Base-by-base conservation (phyloP, 2,329 filamentous ascomycete genomes). In the Calonectria fujianensis region DNA sequence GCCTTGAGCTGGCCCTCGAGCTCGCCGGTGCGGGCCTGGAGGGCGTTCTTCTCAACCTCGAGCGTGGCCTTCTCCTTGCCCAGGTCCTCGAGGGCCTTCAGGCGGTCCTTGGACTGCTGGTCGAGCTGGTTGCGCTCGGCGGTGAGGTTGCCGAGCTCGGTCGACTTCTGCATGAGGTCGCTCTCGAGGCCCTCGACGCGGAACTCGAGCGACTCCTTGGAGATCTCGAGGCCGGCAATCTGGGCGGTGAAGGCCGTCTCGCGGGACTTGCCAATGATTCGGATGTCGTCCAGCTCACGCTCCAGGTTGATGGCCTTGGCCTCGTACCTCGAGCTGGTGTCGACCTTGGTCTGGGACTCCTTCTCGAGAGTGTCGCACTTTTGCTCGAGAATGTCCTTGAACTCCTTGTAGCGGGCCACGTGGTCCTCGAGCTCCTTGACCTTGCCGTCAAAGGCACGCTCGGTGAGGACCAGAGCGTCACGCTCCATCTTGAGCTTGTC, bases 361-460 rank as follows among this genome's bases (percentile, higher is more conserved):
- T 80, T 80, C 72, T 81, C 77, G 59, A 83, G 76, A 11, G 74
- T 57, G n/a, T 81, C 80, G 27, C 82, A 82, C 68, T 82, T 78
- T 10, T 59, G 72, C 73, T 82, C 78, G 3, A 83, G 76, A 32
- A 77, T 73, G 51, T 77, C 78, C 72, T 79, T 82, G 35, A 80
- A 73, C 64, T 82, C 80, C 9, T 73, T 69, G 63, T 81, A 78
- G 39, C 79, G 79, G n/a, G 54, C 31, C 5, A 82, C 73, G 10
- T 81, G 79, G 11, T 76, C 79, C 57, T 82, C 80, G 16, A 82
- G 74, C 70, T 82, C 80, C 73, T 80, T 81, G 54, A 81, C 76
- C 59, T 80, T 80, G 65, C 70, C 69, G 54, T 80, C 71, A 14
- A 77, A 79, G 31, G 64, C 61, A 13, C 74, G 64, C 45, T 81